Evolutionary conservation across 1,284 basidiomycete genomes (phyloP).

Genomic region (Taiwanofungus camphoratus): DNA sequence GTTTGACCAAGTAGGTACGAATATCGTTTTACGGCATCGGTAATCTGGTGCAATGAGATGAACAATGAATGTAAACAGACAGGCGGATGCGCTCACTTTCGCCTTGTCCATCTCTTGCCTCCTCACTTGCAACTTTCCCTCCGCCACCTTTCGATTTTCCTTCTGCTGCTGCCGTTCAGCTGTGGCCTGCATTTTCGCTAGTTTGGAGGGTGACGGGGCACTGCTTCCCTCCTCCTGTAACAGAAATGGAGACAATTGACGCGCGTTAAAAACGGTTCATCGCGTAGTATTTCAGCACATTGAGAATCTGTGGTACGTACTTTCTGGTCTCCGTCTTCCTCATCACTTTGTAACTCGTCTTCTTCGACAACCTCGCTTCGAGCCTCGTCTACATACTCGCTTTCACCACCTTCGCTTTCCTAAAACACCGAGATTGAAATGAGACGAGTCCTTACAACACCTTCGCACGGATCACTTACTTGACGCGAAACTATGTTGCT

Average conservation of each 20-base stretch:
- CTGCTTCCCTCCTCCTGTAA: slow-evolving; percentile 24
- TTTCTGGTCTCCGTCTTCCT: slow-evolving; percentile 30
- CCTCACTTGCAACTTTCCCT: slow-evolving; percentile 60
- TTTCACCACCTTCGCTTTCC: slow-evolving; percentile 69
- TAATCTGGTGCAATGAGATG: slow-evolving; percentile 44
- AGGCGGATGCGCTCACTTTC: slow-evolving; percentile 44
- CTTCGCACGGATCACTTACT: too few species aligned
- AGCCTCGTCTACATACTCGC: slow-evolving; percentile 52
- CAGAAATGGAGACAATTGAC: slow-evolving; percentile 5
- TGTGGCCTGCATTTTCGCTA: slow-evolving; percentile 33
- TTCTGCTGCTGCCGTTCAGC: slow-evolving; percentile 46
- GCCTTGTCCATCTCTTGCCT: slow-evolving; percentile 79
- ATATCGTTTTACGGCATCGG: slow-evolving; percentile 94
- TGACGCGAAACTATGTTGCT: slow-evolving; percentile 80
- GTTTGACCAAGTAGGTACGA: slow-evolving; percentile 94
- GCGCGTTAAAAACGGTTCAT: slow-evolving; percentile 11
- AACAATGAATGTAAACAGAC: neutral
- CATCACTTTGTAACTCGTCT: slow-evolving; percentile 60
- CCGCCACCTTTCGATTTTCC: slow-evolving; percentile 63
- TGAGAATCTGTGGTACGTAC: slow-evolving; percentile 23
- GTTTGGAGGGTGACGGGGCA: slow-evolving; percentile 34
- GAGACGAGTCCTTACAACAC: neutral
- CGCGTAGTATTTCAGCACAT: slow-evolving; percentile 12
- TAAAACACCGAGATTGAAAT: slow-evolving; percentile 28
- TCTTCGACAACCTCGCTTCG: slow-evolving; percentile 40